A percentile compares a stretch with the other conserved stretches of the same genome.
These are phyloP conservation scores for Diplocarpon rosae DNA, from an alignment of 2,329 filamentous ascomycete species.

Conservation along the genomic window DNA sequence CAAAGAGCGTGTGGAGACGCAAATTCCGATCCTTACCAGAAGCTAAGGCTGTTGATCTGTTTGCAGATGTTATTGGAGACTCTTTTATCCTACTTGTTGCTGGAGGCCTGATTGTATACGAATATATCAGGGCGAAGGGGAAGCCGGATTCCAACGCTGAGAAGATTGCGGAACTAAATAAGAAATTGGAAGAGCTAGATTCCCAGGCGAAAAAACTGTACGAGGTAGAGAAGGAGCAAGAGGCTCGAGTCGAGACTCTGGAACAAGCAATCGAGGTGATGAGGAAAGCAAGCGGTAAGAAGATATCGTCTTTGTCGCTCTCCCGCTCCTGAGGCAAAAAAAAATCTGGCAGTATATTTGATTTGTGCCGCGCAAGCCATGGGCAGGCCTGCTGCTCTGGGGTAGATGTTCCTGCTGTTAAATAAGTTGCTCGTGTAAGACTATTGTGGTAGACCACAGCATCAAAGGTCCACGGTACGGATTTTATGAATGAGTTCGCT, in stretches of 20 bases:
- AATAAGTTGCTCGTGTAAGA: no score
- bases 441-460: no score
- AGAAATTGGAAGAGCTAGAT: slow-evolving; percentile 42
- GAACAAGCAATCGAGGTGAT: slow-evolving; percentile 26
- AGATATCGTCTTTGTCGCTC: slow-evolving; percentile 10
- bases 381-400: background rate
- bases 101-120: slow-evolving; percentile 45
- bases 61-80: slow-evolving; percentile 55
- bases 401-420: no score
- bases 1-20: slow-evolving; percentile 47
- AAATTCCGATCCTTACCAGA: slow-evolving; percentile 54
- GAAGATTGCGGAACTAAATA: slow-evolving; percentile 41
- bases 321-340: slow-evolving; percentile 2
- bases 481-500: no score
- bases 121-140: slow-evolving; percentile 46
- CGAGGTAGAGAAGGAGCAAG: slow-evolving; percentile 32
- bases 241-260: slow-evolving; percentile 23
- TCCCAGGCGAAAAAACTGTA: slow-evolving; percentile 42
- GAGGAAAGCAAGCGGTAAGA: slow-evolving; percentile 19
- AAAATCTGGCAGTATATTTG: background rate
- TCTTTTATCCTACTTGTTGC: slow-evolving; percentile 52
- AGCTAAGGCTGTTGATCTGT: slow-evolving; percentile 53
- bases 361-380: background rate
- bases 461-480: no score
- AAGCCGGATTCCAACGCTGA: slow-evolving; percentile 49